phyloP scores from a whole-genome alignment of 176 grass and related monocot species.

The Musa acuminata region DNA sequence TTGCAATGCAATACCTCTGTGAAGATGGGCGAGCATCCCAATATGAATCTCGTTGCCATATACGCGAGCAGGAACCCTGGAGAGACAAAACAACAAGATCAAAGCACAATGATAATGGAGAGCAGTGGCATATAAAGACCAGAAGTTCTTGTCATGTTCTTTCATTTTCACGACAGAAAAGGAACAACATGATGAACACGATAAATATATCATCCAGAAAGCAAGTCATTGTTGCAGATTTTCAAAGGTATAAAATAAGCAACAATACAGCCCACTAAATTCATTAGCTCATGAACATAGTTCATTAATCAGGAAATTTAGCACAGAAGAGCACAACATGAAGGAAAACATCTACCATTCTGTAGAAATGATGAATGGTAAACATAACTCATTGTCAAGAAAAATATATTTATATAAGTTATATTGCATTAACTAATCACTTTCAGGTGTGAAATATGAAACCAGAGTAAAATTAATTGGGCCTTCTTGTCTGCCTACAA shows the following conservation, averaged over 20 bases:
- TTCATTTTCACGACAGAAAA: not conserved
- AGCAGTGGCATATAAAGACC: not conserved
- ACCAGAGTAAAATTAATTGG: not conserved
- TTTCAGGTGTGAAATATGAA: not conserved
- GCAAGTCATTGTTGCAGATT: not conserved
- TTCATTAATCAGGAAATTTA: no score
- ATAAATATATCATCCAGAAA: not conserved
- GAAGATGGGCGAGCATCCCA: conserved; percentile 61
- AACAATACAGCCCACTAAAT: not conserved
- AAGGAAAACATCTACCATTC: not conserved
- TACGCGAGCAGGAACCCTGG: conserved; percentile 80
- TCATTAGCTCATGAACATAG: not conserved
- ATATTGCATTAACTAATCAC: not conserved
- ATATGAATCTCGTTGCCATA: conserved; percentile 80
- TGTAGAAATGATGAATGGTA: not conserved
- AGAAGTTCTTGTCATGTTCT: not conserved
- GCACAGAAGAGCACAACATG: not conserved
- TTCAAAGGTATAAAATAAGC: not conserved
- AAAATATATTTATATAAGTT: not conserved
- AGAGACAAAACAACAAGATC: not conserved
- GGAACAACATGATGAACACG: not conserved
- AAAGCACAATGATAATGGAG: not conserved
- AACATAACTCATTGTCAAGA: not conserved
- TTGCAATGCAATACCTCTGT: conserved; percentile 49
- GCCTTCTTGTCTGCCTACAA: not conserved